Evolutionary conservation across 805 yeast genomes (phyloP), one percentile per base, ranked within the genome.

Genomic region (Starmera dryadoides): DNA sequence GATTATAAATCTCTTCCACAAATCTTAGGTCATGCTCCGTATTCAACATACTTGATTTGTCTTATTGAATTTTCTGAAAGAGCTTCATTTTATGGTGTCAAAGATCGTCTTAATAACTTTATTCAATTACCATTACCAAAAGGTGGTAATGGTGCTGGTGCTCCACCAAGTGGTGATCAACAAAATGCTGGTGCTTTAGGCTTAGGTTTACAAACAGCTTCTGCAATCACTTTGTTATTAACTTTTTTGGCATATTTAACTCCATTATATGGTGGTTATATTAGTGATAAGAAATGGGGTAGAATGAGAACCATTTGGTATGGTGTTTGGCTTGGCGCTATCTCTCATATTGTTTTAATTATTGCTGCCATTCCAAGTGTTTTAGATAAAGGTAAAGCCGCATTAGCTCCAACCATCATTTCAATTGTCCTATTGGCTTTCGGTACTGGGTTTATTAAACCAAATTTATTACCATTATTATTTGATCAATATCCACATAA

Each of bases 161-260:
- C 53, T 18, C 50, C 55, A 11, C 47, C 48, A 20, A 16, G 38
- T 0, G 50, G 48, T 21, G 37, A 44, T 28, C 56, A 52, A 36
- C 36, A 55, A 29, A 50, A 50, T 35, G 50, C 56, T 29, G 84
- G 87, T 59, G 77, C 80, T 10, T 68, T 85, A 43, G 71, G 72
- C 35, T 66, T 81, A 49, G 79, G 81, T 39, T 65, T 73, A 41
- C 69, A 69, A 42, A 75, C 78, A 46, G 86, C 93, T 22, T 78
- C 84, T 29, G 88, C 84, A 23, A 68, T 84, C 45, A 73, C 85
- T 15, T 77, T 82, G 57, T 77, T 83, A 52, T 78, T 83, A 69
- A 86, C 81, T 55, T 85, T 85, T 57, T 81, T 88, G 84, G 81
- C 88, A 55, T 85, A 84, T 58, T 68, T 83, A 35, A 81, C 91